phyloP scores from a whole-genome alignment of 1,139 yeast species.

The Suhomyces bolitotheri region DNA sequence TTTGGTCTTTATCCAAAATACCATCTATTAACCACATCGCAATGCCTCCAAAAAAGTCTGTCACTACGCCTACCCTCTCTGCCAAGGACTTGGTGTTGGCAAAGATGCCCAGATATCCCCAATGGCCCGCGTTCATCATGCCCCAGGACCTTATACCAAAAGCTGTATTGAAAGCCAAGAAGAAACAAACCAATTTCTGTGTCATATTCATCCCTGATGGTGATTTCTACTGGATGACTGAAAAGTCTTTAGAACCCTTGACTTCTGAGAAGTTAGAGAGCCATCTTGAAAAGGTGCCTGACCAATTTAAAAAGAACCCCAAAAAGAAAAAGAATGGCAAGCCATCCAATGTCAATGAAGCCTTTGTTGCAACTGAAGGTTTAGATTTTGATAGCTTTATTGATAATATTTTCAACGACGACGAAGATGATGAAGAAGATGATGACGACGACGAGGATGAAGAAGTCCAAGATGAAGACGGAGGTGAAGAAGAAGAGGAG shows the following conservation, averaged over 20 bases:
- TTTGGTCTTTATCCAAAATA: no score
- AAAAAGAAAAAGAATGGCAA: constrained; percentile 28
- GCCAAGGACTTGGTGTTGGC: constrained; percentile 45
- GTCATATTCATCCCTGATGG: constrained; percentile 53
- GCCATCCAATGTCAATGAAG: constrained; percentile 38
- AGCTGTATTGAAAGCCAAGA: constrained; percentile 39
- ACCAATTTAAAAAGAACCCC: constrained; percentile 19
- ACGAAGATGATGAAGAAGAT: constrained; percentile 26
- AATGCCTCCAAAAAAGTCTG: constrained; percentile 32
- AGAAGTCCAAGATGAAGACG: constrained; percentile 30
- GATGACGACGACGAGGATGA: constrained; percentile 33
- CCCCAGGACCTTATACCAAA: constrained; percentile 42
- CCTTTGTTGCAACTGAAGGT: constrained; percentile 42
- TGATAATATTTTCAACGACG: constrained; percentile 28
- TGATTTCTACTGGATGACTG: constrained; percentile 49
- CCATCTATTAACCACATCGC: no score
- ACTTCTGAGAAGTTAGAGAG: constrained; percentile 31
- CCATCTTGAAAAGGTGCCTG: constrained; percentile 33
- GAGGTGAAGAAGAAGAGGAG: constrained; percentile 20
- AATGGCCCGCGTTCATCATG: constrained; percentile 53
- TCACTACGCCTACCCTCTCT: constrained; percentile 21
- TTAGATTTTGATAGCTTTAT: constrained; percentile 42
- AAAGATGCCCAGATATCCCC: constrained; percentile 50
- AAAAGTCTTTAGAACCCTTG: constrained; percentile 37
- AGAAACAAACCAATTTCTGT: constrained; percentile 42